A percentile compares a stretch with the other conserved stretches of the same genome.
Conservation (phyloP, 2,329 filamentous ascomycete genomes). For the Ceratocystis lukuohia region DNA sequence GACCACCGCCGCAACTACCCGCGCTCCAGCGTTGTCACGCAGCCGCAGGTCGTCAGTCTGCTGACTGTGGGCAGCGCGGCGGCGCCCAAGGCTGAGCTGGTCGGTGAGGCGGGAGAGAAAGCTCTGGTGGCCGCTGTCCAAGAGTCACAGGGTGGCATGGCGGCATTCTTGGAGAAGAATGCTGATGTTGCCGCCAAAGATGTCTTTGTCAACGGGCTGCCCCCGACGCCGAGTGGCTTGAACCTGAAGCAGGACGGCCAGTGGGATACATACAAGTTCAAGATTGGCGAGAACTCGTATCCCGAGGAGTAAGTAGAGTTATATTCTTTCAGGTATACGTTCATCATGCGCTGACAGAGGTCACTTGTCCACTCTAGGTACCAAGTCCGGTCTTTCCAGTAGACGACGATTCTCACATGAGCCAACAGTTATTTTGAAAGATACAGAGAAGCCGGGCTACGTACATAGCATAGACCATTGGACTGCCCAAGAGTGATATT, state of each 20-base stretch:
- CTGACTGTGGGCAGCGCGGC: constrained; percentile 73
- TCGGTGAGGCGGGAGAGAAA: constrained; percentile 49
- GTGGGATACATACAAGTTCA: constrained; percentile 57
- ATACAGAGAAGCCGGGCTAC: constrained; percentile 21
- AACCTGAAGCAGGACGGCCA: constrained; percentile 37
- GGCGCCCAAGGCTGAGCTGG: constrained; percentile 67
- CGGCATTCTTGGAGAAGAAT: constrained; percentile 39
- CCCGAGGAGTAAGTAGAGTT: constrained; percentile 44
- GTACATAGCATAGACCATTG: constrained; percentile 7
- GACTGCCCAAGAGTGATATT: constrained; percentile 5
- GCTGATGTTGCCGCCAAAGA: constrained; percentile 38
- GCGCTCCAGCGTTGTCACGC: constrained; percentile 61
- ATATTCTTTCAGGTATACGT: background rate
- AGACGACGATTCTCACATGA: constrained; percentile 20
- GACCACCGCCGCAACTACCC: constrained; percentile 76
- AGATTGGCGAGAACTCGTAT: constrained; percentile 55
- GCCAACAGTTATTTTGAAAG: constrained; percentile 19
- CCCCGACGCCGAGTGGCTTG: constrained; percentile 70
- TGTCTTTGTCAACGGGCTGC: constrained; percentile 64
- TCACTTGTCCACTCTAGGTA: constrained; percentile 33
- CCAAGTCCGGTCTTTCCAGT: constrained; percentile 51
- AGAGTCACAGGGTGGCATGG: constrained; percentile 57
- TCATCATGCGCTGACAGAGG: constrained; percentile 24
- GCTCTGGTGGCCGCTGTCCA: constrained; percentile 61
- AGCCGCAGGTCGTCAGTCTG: constrained; percentile 74